These are phyloP conservation scores for Globisporangium viniferum DNA, from an alignment of 352 stramenopile genomes.

Conservation along the genomic window DNA sequence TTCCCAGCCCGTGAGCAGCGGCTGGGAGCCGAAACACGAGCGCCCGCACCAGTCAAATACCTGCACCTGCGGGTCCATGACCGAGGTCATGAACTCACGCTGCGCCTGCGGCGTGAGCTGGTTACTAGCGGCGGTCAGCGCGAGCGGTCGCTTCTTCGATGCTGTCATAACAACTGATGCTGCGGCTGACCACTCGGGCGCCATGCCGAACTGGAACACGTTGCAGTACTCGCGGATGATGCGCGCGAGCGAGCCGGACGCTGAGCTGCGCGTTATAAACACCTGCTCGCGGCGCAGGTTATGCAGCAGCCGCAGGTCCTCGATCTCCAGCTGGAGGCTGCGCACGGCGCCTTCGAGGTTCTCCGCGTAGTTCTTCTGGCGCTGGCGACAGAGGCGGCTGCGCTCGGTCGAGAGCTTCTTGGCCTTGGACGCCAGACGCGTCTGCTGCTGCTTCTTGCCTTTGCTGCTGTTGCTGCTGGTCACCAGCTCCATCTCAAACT, in stretches of 20 bases:
- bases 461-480: neutral
- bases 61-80: constrained; percentile 39
- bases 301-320: constrained; percentile 5
- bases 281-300: constrained; percentile 15
- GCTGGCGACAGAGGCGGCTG: constrained; percentile 22
- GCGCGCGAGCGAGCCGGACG: constrained; percentile 7
- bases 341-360: constrained; percentile 15
- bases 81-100: constrained; percentile 36
- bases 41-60: constrained; percentile 44
- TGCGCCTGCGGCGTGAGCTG: constrained; percentile 28
- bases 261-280: constrained; percentile 9
- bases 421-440: neutral
- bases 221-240: constrained; percentile 17
- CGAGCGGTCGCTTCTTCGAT: constrained; percentile 27
- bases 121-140: neutral
- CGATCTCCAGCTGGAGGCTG: constrained; percentile 5
- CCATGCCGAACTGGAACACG: constrained; percentile 14
- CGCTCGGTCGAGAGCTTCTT: constrained; percentile 23
- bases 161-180: neutral
- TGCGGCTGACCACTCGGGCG: neutral
- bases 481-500: constrained; percentile 1
- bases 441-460: constrained; percentile 6
- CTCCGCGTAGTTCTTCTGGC: constrained; percentile 19
- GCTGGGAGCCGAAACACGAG: constrained; percentile 26
- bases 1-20: constrained; percentile 36